Percentiles rank a stretch among this genome's conserved stretches.
Conservation (phyloP, 495 filamentous ascomycete species). For the Penicillium silybi region DNA sequence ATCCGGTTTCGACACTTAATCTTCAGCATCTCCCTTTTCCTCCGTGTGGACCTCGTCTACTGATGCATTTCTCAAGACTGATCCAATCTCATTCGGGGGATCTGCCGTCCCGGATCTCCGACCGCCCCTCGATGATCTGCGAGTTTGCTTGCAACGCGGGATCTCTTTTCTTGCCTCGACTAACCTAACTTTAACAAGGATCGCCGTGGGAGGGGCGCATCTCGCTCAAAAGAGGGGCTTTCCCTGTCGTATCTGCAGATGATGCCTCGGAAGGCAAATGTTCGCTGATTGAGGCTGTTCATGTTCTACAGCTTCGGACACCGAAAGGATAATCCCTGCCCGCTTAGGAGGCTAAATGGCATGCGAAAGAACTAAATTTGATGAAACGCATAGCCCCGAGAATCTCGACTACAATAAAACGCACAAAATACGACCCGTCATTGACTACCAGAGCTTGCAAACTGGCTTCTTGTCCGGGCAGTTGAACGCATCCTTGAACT, state of each 20-base stretch:
- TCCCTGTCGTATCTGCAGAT: neutral
- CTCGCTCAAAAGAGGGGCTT: neutral
- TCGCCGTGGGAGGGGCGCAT: neutral
- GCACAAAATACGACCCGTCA: neutral
- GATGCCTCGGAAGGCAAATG: slow-evolving; percentile 6
- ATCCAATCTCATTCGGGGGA: slow-evolving; percentile 9
- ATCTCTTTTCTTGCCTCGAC: slow-evolving; percentile 3
- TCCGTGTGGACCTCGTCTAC: neutral
- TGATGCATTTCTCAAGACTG: neutral
- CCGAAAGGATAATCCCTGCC: neutral
- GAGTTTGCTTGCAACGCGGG: slow-evolving; percentile 6
- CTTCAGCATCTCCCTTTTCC: neutral
- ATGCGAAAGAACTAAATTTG: slow-evolving; percentile 1
- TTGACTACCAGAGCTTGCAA: slow-evolving; percentile 63
- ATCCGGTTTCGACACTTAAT: neutral
- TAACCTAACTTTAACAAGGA: slow-evolving; percentile 5
- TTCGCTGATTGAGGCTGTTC: neutral
- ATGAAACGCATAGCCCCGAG: neutral
- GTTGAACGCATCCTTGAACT: slow-evolving; percentile 63
- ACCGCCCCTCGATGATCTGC: slow-evolving; percentile 10
- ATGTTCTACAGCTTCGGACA: neutral
- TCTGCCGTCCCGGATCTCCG: slow-evolving; percentile 2
- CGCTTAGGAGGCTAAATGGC: neutral
- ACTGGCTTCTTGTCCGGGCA: slow-evolving; percentile 61
- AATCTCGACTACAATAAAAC: neutral